phyloP scores from a whole-genome alignment of 768 basidiomycete species.

The Cytidiella melzeri region DNA sequence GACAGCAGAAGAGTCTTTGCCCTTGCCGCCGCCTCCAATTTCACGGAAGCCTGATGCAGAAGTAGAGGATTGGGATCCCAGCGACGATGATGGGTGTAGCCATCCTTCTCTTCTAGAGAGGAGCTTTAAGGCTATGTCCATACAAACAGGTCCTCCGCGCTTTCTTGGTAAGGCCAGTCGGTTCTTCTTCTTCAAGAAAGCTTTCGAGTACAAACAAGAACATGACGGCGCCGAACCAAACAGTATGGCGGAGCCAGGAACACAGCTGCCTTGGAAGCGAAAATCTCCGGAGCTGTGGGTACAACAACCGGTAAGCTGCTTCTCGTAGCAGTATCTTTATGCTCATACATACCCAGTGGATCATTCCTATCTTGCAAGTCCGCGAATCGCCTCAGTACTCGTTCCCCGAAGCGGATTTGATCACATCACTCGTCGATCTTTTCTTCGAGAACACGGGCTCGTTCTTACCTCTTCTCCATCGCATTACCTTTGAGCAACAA shows the following conservation, averaged over 20 bases:
- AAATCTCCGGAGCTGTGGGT: constrained; percentile 49
- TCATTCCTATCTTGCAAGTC: constrained; percentile 6
- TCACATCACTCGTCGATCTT: constrained; percentile 32
- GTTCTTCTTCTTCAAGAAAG: constrained; percentile 15
- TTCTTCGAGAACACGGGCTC: constrained; percentile 36
- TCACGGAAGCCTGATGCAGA: neutral
- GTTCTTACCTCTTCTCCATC: constrained; percentile 36
- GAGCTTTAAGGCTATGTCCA: constrained; percentile 5
- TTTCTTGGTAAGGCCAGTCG: constrained; percentile 20
- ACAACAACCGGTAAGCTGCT: constrained; percentile 31
- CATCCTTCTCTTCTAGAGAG: neutral
- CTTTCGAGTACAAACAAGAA: constrained; percentile 1
- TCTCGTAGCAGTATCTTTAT: neutral
- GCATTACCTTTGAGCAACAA: constrained; percentile 34
- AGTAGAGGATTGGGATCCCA: constrained; percentile 12
- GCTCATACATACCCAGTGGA: constrained; percentile 5
- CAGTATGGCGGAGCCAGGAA: neutral
- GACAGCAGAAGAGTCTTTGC: neutral
- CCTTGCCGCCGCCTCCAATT: neutral
- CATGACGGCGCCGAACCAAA: neutral
- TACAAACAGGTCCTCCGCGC: constrained; percentile 3
- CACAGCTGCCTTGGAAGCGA: neutral
- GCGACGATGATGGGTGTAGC: constrained; percentile 14
- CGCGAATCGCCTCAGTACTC: constrained; percentile 3
- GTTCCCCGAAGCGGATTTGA: constrained; percentile 15